Conservation (phyloP, 345 rosid species). For the Reutealis trisperma region DNA sequence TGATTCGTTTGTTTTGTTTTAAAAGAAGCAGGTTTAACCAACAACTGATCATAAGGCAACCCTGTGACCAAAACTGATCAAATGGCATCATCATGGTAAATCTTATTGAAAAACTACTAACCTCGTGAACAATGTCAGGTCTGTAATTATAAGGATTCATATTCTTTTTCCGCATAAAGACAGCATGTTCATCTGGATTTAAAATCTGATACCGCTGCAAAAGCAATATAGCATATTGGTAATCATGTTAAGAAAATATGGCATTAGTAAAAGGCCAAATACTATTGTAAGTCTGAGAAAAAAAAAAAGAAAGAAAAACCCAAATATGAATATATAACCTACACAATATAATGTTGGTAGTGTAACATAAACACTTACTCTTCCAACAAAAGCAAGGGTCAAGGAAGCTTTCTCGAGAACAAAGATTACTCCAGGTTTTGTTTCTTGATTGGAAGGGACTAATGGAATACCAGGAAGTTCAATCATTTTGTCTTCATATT, state of each 20-base stretch:
- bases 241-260: neutral
- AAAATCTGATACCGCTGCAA: constrained; percentile 20
- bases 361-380: neutral
- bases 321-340: too few relatives aligned
- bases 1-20: too few relatives aligned
- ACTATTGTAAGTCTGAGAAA: neutral
- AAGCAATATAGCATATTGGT: neutral
- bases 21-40: neutral
- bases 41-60: neutral
- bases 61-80: too few relatives aligned
- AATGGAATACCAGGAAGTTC: constrained; percentile 21
- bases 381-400: constrained; percentile 25
- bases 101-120: neutral
- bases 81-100: neutral
- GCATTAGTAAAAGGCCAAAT: neutral
- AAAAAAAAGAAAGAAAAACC: too few relatives aligned
- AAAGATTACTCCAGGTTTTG: constrained; percentile 19
- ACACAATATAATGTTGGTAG: too few relatives aligned
- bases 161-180: constrained; percentile 21
- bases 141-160: constrained; percentile 20
- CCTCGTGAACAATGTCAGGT: constrained; percentile 31
- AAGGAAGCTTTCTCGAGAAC: constrained; percentile 29
- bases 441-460: neutral
- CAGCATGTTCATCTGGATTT: constrained; percentile 20
- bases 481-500: neutral